phyloP scores from a whole-genome alignment of 2,329 filamentous ascomycete genomes.

The Neonectria ditissima region DNA sequence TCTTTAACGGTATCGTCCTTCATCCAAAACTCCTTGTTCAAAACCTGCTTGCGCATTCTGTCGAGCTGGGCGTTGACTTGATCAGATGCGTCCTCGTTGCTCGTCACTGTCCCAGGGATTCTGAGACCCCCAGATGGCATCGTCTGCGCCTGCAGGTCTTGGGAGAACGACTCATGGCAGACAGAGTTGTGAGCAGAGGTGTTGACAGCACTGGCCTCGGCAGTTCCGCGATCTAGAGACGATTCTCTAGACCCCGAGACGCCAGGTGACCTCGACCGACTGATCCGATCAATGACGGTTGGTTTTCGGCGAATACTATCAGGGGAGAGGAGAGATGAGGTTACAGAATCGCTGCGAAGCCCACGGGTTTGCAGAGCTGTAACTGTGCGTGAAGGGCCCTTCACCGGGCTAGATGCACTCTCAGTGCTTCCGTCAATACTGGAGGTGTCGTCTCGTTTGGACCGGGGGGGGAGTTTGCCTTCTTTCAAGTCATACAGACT shows the following conservation, averaged over 20 bases:
- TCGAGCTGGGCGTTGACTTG: conserved; percentile 71
- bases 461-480: conserved; percentile 49
- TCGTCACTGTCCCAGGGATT: conserved; percentile 68
- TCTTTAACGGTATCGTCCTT: conserved; percentile 98
- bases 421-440: conserved; percentile 62
- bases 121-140: conserved; percentile 60
- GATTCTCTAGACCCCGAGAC: conserved; percentile 66
- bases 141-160: conserved; percentile 58
- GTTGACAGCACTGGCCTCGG: conserved; percentile 68
- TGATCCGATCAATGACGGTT: conserved; percentile 68
- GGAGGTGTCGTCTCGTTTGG: conserved; percentile 57
- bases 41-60: conserved; percentile 84
- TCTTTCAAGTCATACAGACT: conserved; percentile 55
- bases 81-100: conserved; percentile 66
- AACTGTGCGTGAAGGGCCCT: conserved; percentile 48
- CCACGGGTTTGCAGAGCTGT: conserved; percentile 52
- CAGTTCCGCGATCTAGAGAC: conserved; percentile 67
- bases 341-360: conserved; percentile 49
- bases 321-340: conserved; percentile 52
- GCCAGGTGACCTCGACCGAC: conserved; percentile 57
- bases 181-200: conserved; percentile 70
- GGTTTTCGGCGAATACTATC: conserved; percentile 59
- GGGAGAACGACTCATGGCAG: conserved; percentile 67
- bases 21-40: conserved; percentile 99
- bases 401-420: conserved; percentile 59